Evolutionary conservation across 2,329 filamentous ascomycete genomes (phyloP).

Genomic region (Diaporthe vexans): DNA sequence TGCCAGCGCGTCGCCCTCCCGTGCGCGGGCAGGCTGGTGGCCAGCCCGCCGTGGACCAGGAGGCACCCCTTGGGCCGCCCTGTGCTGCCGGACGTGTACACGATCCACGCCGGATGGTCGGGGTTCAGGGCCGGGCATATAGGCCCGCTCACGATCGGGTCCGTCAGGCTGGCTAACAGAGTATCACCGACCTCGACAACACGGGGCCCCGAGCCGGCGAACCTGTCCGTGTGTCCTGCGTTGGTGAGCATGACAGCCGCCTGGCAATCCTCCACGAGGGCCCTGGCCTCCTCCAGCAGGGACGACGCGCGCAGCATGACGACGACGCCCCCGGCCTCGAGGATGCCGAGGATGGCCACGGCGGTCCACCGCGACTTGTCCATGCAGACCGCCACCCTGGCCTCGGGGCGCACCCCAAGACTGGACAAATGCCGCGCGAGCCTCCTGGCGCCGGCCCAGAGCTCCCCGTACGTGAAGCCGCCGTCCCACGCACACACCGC

Average conservation of each 20-base stretch:
- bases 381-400: neutral
- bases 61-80: neutral
- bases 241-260: neutral
- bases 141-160: neutral
- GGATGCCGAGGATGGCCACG: neutral
- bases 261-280: neutral
- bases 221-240: neutral
- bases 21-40: neutral
- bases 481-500: neutral
- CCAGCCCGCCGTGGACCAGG: neutral
- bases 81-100: neutral
- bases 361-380: neutral
- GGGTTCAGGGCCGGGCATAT: neutral
- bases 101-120: neutral
- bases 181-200: neutral
- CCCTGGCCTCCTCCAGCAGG: neutral
- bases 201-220: neutral
- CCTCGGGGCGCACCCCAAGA: neutral
- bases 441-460: neutral
- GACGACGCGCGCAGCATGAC: neutral
- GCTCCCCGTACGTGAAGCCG: neutral
- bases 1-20: neutral
- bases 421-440: neutral
- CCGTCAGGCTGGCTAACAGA: neutral
- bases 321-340: neutral